phyloP scores from a whole-genome alignment of 768 basidiomycete species.

The Hypholoma fasciculare region DNA sequence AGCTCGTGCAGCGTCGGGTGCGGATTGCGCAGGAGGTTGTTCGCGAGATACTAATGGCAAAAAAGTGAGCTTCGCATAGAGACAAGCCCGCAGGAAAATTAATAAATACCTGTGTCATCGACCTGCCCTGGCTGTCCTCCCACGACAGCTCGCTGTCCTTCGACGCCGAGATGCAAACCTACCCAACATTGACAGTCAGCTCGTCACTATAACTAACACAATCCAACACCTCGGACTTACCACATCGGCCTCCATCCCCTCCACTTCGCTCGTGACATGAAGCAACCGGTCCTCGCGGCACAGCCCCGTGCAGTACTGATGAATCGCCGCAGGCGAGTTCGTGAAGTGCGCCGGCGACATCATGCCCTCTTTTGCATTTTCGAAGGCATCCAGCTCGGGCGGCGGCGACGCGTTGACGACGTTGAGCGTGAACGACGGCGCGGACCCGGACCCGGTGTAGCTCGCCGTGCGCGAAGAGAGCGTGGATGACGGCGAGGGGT shows the following conservation, averaged over 20 bases:
- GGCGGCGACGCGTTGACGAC: not conserved
- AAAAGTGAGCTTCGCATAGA: not conserved
- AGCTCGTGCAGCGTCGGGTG: slow-evolving; percentile 27
- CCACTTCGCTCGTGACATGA: not conserved
- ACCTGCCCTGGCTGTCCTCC: slow-evolving; percentile 31
- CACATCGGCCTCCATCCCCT: not conserved
- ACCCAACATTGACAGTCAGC: not conserved
- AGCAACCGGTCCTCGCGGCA: slow-evolving; percentile 6
- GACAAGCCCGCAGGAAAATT: not conserved
- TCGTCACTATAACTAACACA: not conserved
- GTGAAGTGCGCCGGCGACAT: not conserved
- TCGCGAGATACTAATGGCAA: slow-evolving; percentile 7
- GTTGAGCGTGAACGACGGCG: not conserved
- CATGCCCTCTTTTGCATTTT: not conserved
- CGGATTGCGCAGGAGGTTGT: slow-evolving; percentile 14
- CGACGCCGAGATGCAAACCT: slow-evolving; percentile 38
- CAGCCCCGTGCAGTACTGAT: slow-evolving; percentile 8
- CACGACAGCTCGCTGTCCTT: slow-evolving; percentile 37
- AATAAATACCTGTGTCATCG: slow-evolving; percentile 34
- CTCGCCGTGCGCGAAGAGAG: not conserved
- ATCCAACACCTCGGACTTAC: not conserved
- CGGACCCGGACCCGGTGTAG: not conserved
- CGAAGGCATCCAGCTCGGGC: not conserved
- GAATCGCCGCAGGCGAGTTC: slow-evolving; percentile 6
- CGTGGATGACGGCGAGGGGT: not conserved